Conservation (phyloP, 2,329 filamentous ascomycete genomes). For the Bisporella sp. region DNA sequence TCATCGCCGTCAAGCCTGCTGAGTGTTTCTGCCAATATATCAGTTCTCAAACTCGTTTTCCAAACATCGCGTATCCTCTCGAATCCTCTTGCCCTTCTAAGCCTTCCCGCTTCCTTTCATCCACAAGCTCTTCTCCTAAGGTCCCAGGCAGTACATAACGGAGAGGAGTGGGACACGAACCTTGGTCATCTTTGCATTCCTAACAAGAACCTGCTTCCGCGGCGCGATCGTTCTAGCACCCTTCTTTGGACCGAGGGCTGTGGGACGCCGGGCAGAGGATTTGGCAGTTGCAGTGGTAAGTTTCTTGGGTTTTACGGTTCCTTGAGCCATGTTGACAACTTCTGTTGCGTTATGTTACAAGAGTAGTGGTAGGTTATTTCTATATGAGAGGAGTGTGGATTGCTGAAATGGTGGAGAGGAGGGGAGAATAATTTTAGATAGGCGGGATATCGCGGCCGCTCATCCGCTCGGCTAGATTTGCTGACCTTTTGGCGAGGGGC, state of each 20-base stretch:
- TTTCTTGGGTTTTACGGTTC: conserved; percentile 25
- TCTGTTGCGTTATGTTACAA: not conserved
- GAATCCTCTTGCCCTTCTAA: too few species aligned
- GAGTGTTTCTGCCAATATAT: conserved; percentile 48
- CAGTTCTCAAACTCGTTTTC: not conserved
- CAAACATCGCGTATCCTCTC: too few species aligned
- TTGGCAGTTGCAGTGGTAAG: conserved; percentile 20
- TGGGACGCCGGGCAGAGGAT: conserved; percentile 21
- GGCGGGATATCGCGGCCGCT: too few species aligned
- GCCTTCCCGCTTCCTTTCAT: too few species aligned
- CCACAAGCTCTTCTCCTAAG: not conserved
- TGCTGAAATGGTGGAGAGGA: not conserved
- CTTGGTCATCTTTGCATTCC: conserved; percentile 57
- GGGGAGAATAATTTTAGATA: too few species aligned
- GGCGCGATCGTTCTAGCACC: conserved; percentile 59
- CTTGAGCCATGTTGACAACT: conserved; percentile 25
- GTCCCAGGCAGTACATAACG: not conserved
- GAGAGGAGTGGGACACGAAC: conserved; percentile 25
- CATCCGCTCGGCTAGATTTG: too few species aligned
- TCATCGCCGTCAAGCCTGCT: conserved; percentile 51
- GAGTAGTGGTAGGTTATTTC: not conserved
- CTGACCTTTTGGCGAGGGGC: too few species aligned
- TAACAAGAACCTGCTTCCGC: conserved; percentile 54
- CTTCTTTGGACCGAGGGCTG: conserved; percentile 42
- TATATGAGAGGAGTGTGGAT: not conserved